Conservation (phyloP, 2,329 filamentous ascomycete genomes). For the Coccinonectria pachysandricola region DNA sequence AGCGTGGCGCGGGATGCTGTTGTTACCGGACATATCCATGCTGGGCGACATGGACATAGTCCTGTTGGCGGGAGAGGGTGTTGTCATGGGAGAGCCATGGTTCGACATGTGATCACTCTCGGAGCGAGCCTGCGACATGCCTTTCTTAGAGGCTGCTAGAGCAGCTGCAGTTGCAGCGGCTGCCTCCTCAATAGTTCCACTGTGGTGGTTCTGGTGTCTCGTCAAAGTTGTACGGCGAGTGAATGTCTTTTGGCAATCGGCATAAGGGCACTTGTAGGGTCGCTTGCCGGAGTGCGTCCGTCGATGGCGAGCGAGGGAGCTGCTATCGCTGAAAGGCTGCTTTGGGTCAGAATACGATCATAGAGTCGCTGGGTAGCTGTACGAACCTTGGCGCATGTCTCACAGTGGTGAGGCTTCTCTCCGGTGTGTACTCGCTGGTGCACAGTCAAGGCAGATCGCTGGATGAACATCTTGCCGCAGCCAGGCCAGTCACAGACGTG, state of each 20-base stretch:
- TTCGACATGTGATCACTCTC: slow-evolving; percentile 63
- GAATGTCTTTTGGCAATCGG: slow-evolving; percentile 97
- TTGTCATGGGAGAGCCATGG: slow-evolving; percentile 64
- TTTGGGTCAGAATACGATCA: slow-evolving; percentile 4
- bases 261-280: slow-evolving; percentile 95
- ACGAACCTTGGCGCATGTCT: slow-evolving; percentile 86
- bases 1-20: slow-evolving; percentile 54
- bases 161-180: slow-evolving; percentile 81
- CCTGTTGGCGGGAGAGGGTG: slow-evolving; percentile 74
- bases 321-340: slow-evolving; percentile 92
- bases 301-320: slow-evolving; percentile 83
- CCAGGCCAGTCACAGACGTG: slow-evolving; percentile 84
- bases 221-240: slow-evolving; percentile 91
- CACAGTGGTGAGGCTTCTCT: slow-evolving; percentile 97
- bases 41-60: slow-evolving; percentile 70
- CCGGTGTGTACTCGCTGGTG: slow-evolving; percentile 93
- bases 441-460: slow-evolving; percentile 88
- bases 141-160: slow-evolving; percentile 43
- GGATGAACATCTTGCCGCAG: slow-evolving; percentile 95
- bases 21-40: slow-evolving; percentile 59
- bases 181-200: slow-evolving; percentile 87
- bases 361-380: not conserved
- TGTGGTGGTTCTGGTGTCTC: slow-evolving; percentile 91
- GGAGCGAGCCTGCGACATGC: slow-evolving; percentile 44
- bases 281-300: slow-evolving; percentile 92